Evolutionary conservation across 1,139 yeast genomes (phyloP).

Genomic region (Candida pseudoviswanathii): DNA sequence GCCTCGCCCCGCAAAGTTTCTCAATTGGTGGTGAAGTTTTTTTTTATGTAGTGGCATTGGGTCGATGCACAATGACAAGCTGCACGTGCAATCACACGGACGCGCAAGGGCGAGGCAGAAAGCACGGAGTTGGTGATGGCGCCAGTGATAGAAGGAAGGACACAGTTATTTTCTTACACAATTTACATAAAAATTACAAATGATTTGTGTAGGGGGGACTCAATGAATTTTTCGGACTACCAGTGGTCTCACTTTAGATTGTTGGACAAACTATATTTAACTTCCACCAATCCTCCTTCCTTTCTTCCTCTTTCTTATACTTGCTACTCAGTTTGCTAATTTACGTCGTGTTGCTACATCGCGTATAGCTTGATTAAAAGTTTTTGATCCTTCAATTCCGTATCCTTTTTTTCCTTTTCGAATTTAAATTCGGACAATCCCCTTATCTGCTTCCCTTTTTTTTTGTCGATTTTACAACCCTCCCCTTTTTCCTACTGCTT

Average conservation of each 20-base stretch:
- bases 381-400: no score
- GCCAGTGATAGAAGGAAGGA: no score
- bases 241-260: no score
- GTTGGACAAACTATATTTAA: background rate
- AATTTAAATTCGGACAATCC: background rate
- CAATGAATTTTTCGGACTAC: background rate
- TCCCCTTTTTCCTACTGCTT: background rate
- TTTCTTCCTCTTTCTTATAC: background rate
- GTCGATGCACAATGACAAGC: no score
- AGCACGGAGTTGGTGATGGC: no score
- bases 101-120: no score
- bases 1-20: no score
- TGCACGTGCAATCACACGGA: no score
- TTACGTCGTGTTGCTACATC: background rate
- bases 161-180: background rate
- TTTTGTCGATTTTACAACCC: background rate
- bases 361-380: no score
- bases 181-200: constrained; percentile 3
- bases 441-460: background rate
- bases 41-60: no score
- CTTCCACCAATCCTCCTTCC: background rate
- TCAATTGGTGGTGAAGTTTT: no score
- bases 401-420: no score
- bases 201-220: background rate
- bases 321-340: background rate